Conservation (phyloP, 441 rosid genomes). For the Croton laevigatus region DNA sequence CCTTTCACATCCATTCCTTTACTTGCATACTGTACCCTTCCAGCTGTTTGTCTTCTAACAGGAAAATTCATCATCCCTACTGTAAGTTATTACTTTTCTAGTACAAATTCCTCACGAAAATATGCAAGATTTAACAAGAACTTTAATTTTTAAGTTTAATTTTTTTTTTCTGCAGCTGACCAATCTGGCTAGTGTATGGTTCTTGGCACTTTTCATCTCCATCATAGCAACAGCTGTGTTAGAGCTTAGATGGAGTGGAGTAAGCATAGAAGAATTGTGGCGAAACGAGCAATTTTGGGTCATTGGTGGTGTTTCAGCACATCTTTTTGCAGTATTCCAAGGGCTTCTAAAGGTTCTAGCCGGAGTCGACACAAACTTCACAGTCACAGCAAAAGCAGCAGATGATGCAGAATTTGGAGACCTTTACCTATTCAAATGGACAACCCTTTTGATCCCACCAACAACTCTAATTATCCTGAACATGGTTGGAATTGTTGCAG, state of each 20-base stretch:
- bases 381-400: slow-evolving; percentile 84
- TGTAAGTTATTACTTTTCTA: slow-evolving; percentile 33
- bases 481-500: slow-evolving; percentile 89
- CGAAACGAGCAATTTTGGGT: slow-evolving; percentile 97
- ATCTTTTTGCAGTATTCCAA: slow-evolving; percentile 84
- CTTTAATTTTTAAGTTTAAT: no score
- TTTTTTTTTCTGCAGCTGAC: slow-evolving; percentile 49
- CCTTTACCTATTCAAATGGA: slow-evolving; percentile 91
- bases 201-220: slow-evolving; percentile 75
- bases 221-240: slow-evolving; percentile 78
- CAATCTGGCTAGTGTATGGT: slow-evolving; percentile 69
- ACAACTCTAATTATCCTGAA: slow-evolving; percentile 80
- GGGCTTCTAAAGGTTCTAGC: slow-evolving; percentile 91
- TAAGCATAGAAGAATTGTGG: slow-evolving; percentile 85
- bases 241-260: slow-evolving; percentile 90
- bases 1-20: slow-evolving; percentile 92
- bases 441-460: slow-evolving; percentile 88
- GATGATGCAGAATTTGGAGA: slow-evolving; percentile 77
- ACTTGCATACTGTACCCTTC: slow-evolving; percentile 70
- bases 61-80: slow-evolving; percentile 92
- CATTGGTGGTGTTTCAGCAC: slow-evolving; percentile 91
- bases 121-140: slow-evolving; percentile 12
- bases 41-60: slow-evolving; percentile 88
- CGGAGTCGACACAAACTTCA: slow-evolving; percentile 90
- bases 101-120: not conserved